Conservation (phyloP, 306 rosid species). For the Cicer cuneatum region DNA sequence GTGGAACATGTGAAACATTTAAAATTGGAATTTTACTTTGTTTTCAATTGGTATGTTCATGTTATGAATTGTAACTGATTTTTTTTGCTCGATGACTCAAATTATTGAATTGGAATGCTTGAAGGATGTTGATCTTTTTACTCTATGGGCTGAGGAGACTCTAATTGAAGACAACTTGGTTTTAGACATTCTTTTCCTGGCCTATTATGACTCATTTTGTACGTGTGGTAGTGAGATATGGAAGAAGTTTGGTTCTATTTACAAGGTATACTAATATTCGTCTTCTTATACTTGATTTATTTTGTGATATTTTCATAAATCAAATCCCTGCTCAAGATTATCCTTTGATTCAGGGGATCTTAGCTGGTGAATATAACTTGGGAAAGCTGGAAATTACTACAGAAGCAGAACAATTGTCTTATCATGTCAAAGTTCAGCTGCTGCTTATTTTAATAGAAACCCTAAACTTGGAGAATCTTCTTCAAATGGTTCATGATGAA, state of each 20-base stretch:
- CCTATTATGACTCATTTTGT: slow-evolving; percentile 82
- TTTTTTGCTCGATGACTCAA: slow-evolving; percentile 42
- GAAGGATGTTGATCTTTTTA: slow-evolving; percentile 88
- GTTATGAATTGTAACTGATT: slow-evolving; percentile 18
- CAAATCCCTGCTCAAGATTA: slow-evolving; percentile 43
- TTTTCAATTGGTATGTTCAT: slow-evolving; percentile 31
- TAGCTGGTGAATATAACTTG: slow-evolving; percentile 76
- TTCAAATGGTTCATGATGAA: slow-evolving; percentile 96
- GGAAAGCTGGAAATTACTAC: slow-evolving; percentile 73
- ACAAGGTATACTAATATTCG: slow-evolving; percentile 64
- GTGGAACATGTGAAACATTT: slow-evolving; percentile 35
- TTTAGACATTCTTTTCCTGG: slow-evolving; percentile 87
- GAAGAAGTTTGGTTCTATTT: slow-evolving; percentile 69
- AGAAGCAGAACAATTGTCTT: slow-evolving; percentile 66
- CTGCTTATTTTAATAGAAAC: slow-evolving; percentile 84
- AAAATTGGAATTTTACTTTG: slow-evolving; percentile 39
- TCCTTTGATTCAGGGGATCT: slow-evolving; percentile 67
- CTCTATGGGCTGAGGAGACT: slow-evolving; percentile 97
- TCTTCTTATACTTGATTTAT: slow-evolving; percentile 32
- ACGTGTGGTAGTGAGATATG: slow-evolving; percentile 70
- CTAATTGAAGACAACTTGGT: slow-evolving; percentile 87
- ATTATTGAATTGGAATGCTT: slow-evolving; percentile 41
- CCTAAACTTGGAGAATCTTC: slow-evolving; percentile 82
- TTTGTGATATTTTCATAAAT: slow-evolving; percentile 31
- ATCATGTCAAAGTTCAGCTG: slow-evolving; percentile 78